phyloP scores from a whole-genome alignment of 23 red algal genomes.

The Porphyridium purpureum region DNA sequence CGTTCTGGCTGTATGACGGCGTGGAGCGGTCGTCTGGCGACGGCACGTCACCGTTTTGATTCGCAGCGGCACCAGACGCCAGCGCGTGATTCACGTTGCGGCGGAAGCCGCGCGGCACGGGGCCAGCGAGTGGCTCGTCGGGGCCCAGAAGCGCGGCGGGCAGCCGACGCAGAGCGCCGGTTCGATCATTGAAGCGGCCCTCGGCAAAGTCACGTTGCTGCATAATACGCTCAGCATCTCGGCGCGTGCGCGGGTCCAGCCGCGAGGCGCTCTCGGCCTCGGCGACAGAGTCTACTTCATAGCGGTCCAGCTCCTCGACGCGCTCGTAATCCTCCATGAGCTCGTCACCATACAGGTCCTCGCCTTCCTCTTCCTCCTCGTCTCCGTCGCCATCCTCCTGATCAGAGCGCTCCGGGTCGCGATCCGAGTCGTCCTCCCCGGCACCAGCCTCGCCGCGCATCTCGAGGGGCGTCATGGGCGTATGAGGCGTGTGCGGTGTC shows the following conservation, averaged over 20 bases:
- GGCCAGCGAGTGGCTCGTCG: not conserved
- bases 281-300: conserved; percentile 67
- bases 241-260: conserved; percentile 17
- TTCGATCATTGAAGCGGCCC: conserved; percentile 2
- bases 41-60: not conserved
- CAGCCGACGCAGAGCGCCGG: not conserved
- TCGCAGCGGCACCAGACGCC: not conserved
- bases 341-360: conserved; percentile 89
- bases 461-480: too few species aligned
- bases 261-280: conserved; percentile 48
- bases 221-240: conserved; percentile 49
- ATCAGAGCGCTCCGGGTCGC: not conserved
- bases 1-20: not conserved
- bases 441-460: too few species aligned
- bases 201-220: conserved; percentile 4
- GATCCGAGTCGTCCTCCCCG: not conserved
- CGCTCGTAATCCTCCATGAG: conserved; percentile 84
- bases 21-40: not conserved
- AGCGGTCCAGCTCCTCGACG: conserved; percentile 48
- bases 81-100: not conserved
- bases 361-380: conserved; percentile 73
- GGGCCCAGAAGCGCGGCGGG: not conserved
- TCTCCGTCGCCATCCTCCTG: conserved; percentile 7
- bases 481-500: too few species aligned
- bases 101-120: not conserved